phyloP scores from a whole-genome alignment of 2,329 filamentous ascomycete genomes.

The Stromatinia cepivora region DNA sequence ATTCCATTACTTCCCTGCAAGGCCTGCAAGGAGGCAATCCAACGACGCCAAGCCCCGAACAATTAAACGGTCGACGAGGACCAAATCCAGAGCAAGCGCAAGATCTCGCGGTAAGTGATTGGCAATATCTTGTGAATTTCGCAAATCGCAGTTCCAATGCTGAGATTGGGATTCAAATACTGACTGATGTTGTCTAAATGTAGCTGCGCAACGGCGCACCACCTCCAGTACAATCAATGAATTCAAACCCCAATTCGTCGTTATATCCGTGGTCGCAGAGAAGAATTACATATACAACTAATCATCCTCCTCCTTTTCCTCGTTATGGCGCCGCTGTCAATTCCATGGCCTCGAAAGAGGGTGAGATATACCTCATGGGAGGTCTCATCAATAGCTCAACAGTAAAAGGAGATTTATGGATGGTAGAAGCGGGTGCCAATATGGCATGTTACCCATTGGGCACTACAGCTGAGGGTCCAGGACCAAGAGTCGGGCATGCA shows the following conservation, averaged over 20 bases:
- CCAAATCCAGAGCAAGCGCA: slow-evolving; percentile 35
- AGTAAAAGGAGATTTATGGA: slow-evolving; percentile 96
- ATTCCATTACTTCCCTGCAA: slow-evolving; percentile 68
- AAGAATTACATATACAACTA: slow-evolving; percentile 79
- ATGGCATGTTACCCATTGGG: slow-evolving; percentile 89
- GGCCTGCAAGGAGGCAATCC: slow-evolving; percentile 48
- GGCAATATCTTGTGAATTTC: not conserved
- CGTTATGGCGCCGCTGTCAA: slow-evolving; percentile 98
- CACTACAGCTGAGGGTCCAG: slow-evolving; percentile 90
- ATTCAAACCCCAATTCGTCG: slow-evolving; percentile 66
- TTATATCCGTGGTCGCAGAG: slow-evolving; percentile 96
- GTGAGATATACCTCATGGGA: slow-evolving; percentile 96
- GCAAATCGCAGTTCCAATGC: slow-evolving; percentile 15
- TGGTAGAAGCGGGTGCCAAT: slow-evolving; percentile 86
- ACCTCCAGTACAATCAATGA: slow-evolving; percentile 40
- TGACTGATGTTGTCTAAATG: slow-evolving; percentile 23
- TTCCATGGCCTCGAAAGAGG: slow-evolving; percentile 88
- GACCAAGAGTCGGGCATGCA: slow-evolving; percentile 90
- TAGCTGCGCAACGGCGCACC: slow-evolving; percentile 56
- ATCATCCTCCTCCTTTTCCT: slow-evolving; percentile 84
- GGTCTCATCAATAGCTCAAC: slow-evolving; percentile 92
- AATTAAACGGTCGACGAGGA: slow-evolving; percentile 62
- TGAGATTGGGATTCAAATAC: slow-evolving; percentile 12
- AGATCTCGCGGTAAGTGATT: slow-evolving; percentile 45
- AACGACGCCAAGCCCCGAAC: slow-evolving; percentile 40